These are phyloP conservation scores for Dimocarpus longan DNA, from an alignment of 345 rosid species.

Conservation along the genomic window DNA sequence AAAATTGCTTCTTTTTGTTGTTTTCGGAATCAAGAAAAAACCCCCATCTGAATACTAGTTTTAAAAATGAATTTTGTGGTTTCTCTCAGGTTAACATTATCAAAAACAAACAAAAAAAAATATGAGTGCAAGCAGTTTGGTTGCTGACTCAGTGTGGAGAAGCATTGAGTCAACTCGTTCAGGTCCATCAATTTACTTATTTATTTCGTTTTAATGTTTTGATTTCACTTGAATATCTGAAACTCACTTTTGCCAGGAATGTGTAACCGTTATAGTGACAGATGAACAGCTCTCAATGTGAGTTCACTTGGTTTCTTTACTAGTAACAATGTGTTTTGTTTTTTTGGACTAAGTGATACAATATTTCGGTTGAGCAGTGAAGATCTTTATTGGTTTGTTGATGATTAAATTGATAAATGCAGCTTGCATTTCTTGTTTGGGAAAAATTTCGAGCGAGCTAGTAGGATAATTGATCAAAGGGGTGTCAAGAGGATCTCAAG, in stretches of 20 bases:
- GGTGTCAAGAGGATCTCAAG: conserved; percentile 79
- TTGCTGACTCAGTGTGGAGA: conserved; percentile 65
- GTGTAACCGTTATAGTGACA: conserved; percentile 45
- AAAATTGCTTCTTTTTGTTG: not conserved
- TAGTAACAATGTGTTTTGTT: not conserved
- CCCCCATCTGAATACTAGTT: not conserved
- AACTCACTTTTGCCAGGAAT: not conserved
- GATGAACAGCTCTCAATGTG: conserved; percentile 81
- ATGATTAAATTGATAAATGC: not conserved
- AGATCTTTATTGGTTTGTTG: not conserved
- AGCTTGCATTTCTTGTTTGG: conserved; percentile 91
- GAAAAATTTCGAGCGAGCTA: conserved; percentile 82
- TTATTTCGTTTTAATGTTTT: not conserved
- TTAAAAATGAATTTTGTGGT: not conserved
- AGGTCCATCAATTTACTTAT: conserved; percentile 31
- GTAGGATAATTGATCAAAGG: conserved; percentile 71
- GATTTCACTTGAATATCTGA: not conserved
- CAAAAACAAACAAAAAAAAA: no score
- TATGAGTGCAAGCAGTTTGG: conserved; percentile 46
- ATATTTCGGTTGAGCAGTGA: not conserved
- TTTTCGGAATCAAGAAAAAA: not conserved
- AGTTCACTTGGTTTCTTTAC: conserved; percentile 24
- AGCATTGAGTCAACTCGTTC: conserved; percentile 54
- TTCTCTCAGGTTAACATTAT: not conserved
- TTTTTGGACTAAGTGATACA: no score